phyloP scores from a whole-genome alignment of 768 basidiomycete genomes.

The Boletus vinaceobasis region DNA sequence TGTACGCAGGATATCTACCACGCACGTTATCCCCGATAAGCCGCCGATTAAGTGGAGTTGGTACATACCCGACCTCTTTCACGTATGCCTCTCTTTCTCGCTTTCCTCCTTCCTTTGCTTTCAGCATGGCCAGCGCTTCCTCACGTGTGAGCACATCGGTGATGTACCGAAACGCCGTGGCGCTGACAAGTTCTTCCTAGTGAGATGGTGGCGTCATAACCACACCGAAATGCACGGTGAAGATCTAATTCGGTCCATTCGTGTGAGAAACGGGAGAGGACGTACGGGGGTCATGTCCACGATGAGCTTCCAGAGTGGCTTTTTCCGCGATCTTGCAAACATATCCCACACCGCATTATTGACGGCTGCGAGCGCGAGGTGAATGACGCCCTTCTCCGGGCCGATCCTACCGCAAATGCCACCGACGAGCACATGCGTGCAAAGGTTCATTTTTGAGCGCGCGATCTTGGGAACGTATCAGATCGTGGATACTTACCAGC shows the following conservation, averaged over 20 bases:
- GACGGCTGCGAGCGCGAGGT: slow-evolving; percentile 82
- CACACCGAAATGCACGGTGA: background rate
- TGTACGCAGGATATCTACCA: slow-evolving; percentile 81
- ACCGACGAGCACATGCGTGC: background rate
- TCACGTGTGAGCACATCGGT: slow-evolving; percentile 87
- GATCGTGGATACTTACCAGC: slow-evolving; percentile 55
- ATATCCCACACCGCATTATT: slow-evolving; percentile 93
- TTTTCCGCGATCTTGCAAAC: slow-evolving; percentile 71
- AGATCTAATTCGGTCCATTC: background rate
- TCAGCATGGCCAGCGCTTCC: slow-evolving; percentile 80
- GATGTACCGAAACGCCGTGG: slow-evolving; percentile 84
- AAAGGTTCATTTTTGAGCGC: background rate
- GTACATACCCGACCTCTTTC: slow-evolving; percentile 54
- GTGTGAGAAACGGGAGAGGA: slow-evolving; percentile 11
- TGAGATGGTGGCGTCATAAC: background rate
- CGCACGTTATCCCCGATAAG: slow-evolving; percentile 2
- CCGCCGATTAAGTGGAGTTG: background rate
- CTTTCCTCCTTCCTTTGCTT: slow-evolving; percentile 69
- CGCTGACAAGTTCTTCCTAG: slow-evolving; percentile 71
- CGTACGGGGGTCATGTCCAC: slow-evolving; percentile 79
- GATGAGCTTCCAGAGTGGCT: slow-evolving; percentile 90
- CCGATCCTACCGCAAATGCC: slow-evolving; percentile 57
- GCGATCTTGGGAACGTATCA: background rate
- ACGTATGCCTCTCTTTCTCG: slow-evolving; percentile 73
- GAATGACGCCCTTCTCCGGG: slow-evolving; percentile 90